phyloP scores from a whole-genome alignment of 371 early-diverging fungal genomes.

The Batkoa obscura region DNA sequence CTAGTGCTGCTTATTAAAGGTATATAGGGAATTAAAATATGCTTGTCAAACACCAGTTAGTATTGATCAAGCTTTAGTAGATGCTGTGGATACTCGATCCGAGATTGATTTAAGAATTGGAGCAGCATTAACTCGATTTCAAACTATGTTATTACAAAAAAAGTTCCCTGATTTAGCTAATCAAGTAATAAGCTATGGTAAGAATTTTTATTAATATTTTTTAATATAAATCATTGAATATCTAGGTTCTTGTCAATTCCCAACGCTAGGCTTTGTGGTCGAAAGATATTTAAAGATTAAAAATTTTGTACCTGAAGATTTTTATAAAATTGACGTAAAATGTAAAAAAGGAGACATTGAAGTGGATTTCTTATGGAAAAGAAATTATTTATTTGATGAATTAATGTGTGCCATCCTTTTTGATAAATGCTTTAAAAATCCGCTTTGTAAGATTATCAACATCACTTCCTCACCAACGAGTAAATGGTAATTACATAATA shows the following conservation, averaged over 20 bases:
- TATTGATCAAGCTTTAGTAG: constrained; percentile 52
- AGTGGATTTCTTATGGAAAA: constrained; percentile 55
- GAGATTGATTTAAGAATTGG: constrained; percentile 98
- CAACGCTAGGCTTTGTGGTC: constrained; percentile 98
- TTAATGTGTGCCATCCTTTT: constrained; percentile 45
- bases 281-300: constrained; percentile 63
- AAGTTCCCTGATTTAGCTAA: constrained; percentile 25
- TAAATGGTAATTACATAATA: constrained; percentile 41
- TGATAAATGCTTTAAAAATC: constrained; percentile 39
- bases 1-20: not conserved
- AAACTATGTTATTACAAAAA: constrained; percentile 49
- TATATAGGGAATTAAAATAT: constrained; percentile 42
- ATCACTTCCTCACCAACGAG: constrained; percentile 38
- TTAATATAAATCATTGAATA: not conserved
- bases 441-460: constrained; percentile 33
- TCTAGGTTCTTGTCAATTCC: constrained; percentile 97
- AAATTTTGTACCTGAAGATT: constrained; percentile 75
- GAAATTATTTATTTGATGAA: constrained; percentile 58
- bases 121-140: constrained; percentile 89
- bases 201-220: not conserved
- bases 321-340: constrained; percentile 74
- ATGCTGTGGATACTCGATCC: constrained; percentile 80
- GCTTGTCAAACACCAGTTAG: constrained; percentile 57
- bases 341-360: constrained; percentile 20
- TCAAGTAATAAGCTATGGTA: constrained; percentile 77